phyloP scores from a whole-genome alignment of 441 rosid genomes.

The Cnidoscolus chayamansa region DNA sequence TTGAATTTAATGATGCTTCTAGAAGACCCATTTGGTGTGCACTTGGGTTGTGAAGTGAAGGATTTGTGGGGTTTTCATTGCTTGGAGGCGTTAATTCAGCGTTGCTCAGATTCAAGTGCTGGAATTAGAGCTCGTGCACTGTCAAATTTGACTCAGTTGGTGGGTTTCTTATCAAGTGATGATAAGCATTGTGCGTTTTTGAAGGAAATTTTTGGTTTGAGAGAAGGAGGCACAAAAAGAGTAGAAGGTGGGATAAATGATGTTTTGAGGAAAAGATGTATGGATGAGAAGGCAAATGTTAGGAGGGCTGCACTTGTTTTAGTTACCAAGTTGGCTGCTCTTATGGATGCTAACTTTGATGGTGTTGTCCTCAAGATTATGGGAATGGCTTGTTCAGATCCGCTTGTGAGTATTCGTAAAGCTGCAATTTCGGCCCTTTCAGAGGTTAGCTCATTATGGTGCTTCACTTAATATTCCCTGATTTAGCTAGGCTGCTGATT shows the following conservation, averaged over 20 bases:
- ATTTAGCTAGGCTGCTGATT: constrained; percentile 7
- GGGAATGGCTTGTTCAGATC: constrained; percentile 92
- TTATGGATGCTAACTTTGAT: constrained; percentile 64
- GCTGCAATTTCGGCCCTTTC: constrained; percentile 88
- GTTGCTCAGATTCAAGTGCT: constrained; percentile 61
- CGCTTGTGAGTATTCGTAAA: constrained; percentile 87
- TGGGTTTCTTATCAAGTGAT: constrained; percentile 51
- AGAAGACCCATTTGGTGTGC: constrained; percentile 45
- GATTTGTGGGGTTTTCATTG: constrained; percentile 56
- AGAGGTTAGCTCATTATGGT: constrained; percentile 52
- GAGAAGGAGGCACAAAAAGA: constrained; percentile 16
- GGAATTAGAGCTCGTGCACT: constrained; percentile 72
- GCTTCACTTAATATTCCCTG: constrained; percentile 6
- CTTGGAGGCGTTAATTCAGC: constrained; percentile 61
- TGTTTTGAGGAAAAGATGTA: constrained; percentile 68
- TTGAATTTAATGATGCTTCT: constrained; percentile 46
- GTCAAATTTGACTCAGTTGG: constrained; percentile 75
- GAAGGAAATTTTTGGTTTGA: constrained; percentile 53
- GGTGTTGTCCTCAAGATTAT: constrained; percentile 61
- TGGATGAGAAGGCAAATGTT: constrained; percentile 86
- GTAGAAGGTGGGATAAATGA: constrained; percentile 45
- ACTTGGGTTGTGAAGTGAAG: constrained; percentile 28
- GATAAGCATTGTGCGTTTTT: constrained; percentile 42
- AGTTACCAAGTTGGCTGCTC: constrained; percentile 60
- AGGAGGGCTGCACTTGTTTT: constrained; percentile 81